Evolutionary conservation across 805 yeast genomes (phyloP), one percentile per base, ranked within the genome.

Genomic region (Pichia eremophila): DNA sequence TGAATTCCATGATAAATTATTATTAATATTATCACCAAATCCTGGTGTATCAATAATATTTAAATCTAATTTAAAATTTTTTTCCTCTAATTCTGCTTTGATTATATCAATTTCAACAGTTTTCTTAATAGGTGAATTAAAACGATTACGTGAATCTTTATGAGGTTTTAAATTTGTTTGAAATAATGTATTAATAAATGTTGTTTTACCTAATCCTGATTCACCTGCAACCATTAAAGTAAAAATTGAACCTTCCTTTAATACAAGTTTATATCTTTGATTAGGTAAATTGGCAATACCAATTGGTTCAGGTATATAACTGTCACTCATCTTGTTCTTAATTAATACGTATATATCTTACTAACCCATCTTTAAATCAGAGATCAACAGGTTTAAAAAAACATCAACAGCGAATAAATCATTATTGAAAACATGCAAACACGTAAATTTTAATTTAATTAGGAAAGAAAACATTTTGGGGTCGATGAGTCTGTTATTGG

Each of bases 31-130:
- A 63, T 87, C 95, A 51, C 96, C 97, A 63, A 88, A 87, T 1
- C 96, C 96, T 9, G 96, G 96, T 2, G 96, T 87, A 66, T 89
- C 96, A 57, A 90, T 80, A 48, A 90, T 74, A 56, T 88, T 88
- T 54, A 90, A 76, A 52, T 83, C 75, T 56, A 86, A 75, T 54
- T 73, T 75, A 67, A 90, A 85, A 62, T 84, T 86, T 65, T 85
- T 82, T 62, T 90, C 97, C 62, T 83, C 93, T 55, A 86, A 73
- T 49, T 78, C 75, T n/a, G 93, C 91, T 57, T 91, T 77, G 43
- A 77, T 76, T 47, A 88, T 78, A 54, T 84, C 90, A 53, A 87
- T 81, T 54, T 82, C 90, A 28, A 85, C 86, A 2, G 95, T 85
- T 57, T 80, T 75, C 57, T 74, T 80, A 51, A 78, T 69, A 45